Percentiles rank a stretch among this genome's conserved stretches.
Conservation (phyloP, 305 asterid species). For the Ruellia speciosa region DNA sequence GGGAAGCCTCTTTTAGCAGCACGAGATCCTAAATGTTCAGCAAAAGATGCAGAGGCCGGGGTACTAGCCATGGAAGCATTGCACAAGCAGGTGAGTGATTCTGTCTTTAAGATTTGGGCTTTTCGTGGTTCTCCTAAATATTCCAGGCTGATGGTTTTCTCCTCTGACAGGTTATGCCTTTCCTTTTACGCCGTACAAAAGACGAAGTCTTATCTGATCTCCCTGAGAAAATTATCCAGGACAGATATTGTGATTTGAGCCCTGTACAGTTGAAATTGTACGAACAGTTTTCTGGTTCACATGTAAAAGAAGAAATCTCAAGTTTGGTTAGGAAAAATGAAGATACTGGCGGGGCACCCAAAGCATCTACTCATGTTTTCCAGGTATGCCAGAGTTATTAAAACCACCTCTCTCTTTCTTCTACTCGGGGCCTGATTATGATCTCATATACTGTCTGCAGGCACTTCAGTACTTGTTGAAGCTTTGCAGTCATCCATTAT, state of each 20-base stretch:
- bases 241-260: slow-evolving; percentile 95
- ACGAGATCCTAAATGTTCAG: slow-evolving; percentile 92
- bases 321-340: slow-evolving; percentile 74
- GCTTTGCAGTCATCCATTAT: slow-evolving; percentile 96
- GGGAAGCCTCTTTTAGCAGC: slow-evolving; percentile 94
- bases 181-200: slow-evolving; percentile 94
- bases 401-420: slow-evolving; percentile 8
- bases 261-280: slow-evolving; percentile 81
- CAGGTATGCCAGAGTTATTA: slow-evolving; percentile 47
- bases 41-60: slow-evolving; percentile 97
- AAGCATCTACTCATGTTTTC: slow-evolving; percentile 94
- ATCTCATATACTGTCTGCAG: slow-evolving; percentile 37
- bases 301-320: slow-evolving; percentile 78
- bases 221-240: slow-evolving; percentile 95
- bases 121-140: slow-evolving; percentile 1
- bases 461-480: slow-evolving; percentile 94
- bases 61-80: slow-evolving; percentile 97
- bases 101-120: slow-evolving; percentile 13
- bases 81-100: slow-evolving; percentile 78
- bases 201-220: slow-evolving; percentile 95
- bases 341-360: slow-evolving; percentile 59
- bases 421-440: slow-evolving; percentile 17
- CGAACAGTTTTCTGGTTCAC: slow-evolving; percentile 92
- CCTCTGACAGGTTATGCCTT: slow-evolving; percentile 80
- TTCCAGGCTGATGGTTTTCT: slow-evolving; percentile 25